Evolutionary conservation across 257 asterid genomes (phyloP).

Genomic region (Primulina eburnea): DNA sequence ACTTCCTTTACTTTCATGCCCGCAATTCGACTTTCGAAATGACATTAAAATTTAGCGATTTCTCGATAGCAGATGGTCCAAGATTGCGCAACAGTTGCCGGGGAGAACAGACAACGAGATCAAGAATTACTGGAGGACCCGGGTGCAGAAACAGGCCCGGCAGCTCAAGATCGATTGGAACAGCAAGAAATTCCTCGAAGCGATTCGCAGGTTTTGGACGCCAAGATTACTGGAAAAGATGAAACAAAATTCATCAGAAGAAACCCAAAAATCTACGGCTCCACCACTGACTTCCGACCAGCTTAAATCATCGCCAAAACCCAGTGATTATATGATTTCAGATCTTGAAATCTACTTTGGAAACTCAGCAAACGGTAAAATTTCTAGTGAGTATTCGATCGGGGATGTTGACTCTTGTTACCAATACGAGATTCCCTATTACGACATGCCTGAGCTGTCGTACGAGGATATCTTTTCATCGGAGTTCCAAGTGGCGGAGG

Average conservation of each 20-base stretch:
- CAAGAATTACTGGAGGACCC: constrained; percentile 75
- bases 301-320: constrained; percentile 12
- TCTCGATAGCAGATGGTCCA: constrained; percentile 61
- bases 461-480: constrained; percentile 24
- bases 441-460: constrained; percentile 26
- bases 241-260: constrained; percentile 41
- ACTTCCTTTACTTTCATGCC: no score
- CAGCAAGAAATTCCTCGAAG: constrained; percentile 65
- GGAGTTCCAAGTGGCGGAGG: constrained; percentile 41
- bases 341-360: not conserved
- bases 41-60: not conserved
- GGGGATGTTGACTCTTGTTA: constrained; percentile 27
- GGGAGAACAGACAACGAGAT: constrained; percentile 42
- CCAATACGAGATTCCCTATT: constrained; percentile 36
- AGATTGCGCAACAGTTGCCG: constrained; percentile 67
- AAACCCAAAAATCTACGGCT: constrained; percentile 29
- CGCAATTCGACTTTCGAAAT: no score
- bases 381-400: constrained; percentile 11
- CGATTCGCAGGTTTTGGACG: constrained; percentile 60
- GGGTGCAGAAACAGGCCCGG: constrained; percentile 87
- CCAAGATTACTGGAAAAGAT: constrained; percentile 61
- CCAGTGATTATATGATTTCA: constrained; percentile 15
- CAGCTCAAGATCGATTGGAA: constrained; percentile 75
- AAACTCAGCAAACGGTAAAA: constrained; percentile 1
- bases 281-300: constrained; percentile 25